Evolutionary conservation across 306 rosid genomes (phyloP), one percentile per base, ranked within the genome.

Genomic region (Sphenostylis stenocarpa): DNA sequence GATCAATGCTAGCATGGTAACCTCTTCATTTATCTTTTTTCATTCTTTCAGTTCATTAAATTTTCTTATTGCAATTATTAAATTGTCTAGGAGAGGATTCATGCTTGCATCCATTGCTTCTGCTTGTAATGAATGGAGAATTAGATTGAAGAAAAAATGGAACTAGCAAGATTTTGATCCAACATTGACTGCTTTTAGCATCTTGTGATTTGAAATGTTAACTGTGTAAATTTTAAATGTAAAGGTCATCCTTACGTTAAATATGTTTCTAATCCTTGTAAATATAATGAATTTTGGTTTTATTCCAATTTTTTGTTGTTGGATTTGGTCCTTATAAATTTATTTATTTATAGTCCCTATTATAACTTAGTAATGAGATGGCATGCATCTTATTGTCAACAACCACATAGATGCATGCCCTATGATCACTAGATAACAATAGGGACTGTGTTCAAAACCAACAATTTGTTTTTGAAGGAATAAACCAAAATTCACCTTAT

Each of bases 1-100:
- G 97, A 95, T 95, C 85, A 95, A 95, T 84, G 99, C 99, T 38
- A 85, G 92, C 92, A 89, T 92, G 97, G 97, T 95, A 83, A 85
- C 76, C 43, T 86, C 69, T 65, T 64, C 45, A 57, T 52, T 34
- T 65, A 34, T n/a, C 24, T 43, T 70, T 68, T 76, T 39, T 39
- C 33, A 2, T 66, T 72, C 57, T 70, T 62, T 75, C 49, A 52
- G 28, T 77, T 67, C 55, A 66, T 39, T 76, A 23, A 51, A 34
- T 66, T 47, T 65, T 73, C 26, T 43, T 47, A 20, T 48, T 55
- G 24, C 23, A 73, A 48, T 77, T 57, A 13, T 11, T 2, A 39
- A 60, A 51, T 68, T 34, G 33, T 77, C 43, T 77, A 24, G 14
- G 63, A 67, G 48, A 43, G 51, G 43, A 56, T 44, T 76, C 81